These are phyloP conservation scores for Pichia inconspicua DNA, from an alignment of 1,139 yeast species.

Conservation along the genomic window DNA sequence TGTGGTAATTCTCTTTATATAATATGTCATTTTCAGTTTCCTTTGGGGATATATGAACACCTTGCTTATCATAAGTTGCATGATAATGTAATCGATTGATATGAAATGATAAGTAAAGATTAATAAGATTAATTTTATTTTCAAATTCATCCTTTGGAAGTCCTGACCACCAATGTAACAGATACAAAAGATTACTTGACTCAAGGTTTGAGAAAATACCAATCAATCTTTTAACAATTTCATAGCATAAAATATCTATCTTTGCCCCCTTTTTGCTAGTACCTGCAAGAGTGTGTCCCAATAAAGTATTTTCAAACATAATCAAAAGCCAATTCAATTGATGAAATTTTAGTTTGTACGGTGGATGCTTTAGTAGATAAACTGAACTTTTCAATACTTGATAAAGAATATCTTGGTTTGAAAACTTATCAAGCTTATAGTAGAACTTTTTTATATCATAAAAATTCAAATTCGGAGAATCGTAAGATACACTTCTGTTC, in stretches of 20 bases:
- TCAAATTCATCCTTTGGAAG: conserved; percentile 35
- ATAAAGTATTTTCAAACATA: conserved; percentile 54
- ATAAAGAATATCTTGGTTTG: conserved; percentile 53
- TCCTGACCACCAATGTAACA: conserved; percentile 54
- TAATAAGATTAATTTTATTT: conserved; percentile 46
- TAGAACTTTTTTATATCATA: conserved; percentile 39
- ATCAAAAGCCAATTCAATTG: conserved; percentile 50
- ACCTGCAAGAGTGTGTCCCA: conserved; percentile 39
- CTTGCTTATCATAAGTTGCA: conserved; percentile 3
- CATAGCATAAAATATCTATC: conserved; percentile 50
- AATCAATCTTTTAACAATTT: conserved; percentile 54
- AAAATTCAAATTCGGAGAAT: conserved; percentile 39
- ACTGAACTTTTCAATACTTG: conserved; percentile 44
- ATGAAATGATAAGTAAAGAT: conserved; percentile 59
- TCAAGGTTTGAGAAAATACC: conserved; percentile 56
- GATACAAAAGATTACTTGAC: conserved; percentile 34
- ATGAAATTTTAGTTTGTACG: conserved; percentile 30
- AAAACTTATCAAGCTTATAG: conserved; percentile 37
- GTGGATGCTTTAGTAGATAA: conserved; percentile 41
- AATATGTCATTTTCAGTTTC: conserved; percentile 23
- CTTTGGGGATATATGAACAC: conserved; percentile 1
- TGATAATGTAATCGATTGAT: conserved; percentile 29
- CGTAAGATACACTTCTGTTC: neutral
- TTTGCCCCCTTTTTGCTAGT: conserved; percentile 33
- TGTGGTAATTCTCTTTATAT: conserved; percentile 18